These are phyloP conservation scores for Tylopilus sp. DNA, from an alignment of 768 basidiomycete species.

Conservation along the genomic window DNA sequence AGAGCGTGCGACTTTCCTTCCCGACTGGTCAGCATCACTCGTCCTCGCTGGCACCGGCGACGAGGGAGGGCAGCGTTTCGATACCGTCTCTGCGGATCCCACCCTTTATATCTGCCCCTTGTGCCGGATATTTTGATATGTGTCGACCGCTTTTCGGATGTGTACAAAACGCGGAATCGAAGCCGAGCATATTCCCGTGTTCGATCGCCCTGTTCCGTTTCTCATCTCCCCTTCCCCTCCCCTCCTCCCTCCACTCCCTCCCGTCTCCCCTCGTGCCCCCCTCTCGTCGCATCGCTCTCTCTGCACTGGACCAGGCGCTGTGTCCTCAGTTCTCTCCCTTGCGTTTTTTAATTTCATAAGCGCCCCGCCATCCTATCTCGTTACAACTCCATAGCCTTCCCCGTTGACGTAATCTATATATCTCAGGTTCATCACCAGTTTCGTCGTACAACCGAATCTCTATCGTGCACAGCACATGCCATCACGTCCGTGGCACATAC, in stretches of 20 bases:
- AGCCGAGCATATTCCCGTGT: constrained; percentile 18
- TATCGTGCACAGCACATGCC: background rate
- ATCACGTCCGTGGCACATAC: background rate
- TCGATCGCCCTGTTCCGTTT: constrained; percentile 12
- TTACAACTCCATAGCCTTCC: background rate
- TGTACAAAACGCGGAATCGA: constrained; percentile 17
- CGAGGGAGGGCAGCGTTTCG: constrained; percentile 1
- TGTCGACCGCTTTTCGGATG: constrained; percentile 16
- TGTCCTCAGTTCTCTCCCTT: background rate
- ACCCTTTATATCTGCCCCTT: constrained; percentile 10
- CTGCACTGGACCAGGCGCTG: no score
- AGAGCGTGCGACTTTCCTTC: constrained; percentile 28
- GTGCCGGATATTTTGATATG: constrained; percentile 14
- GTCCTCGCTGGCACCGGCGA: background rate
- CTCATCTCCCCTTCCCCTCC: background rate
- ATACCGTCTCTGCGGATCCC: constrained; percentile 1
- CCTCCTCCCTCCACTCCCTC: background rate
- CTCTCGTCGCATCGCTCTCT: no score
- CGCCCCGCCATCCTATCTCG: background rate
- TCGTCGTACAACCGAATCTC: background rate
- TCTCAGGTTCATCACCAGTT: background rate
- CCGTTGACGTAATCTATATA: constrained; percentile 2
- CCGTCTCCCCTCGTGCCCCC: background rate
- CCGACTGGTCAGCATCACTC: constrained; percentile 6
- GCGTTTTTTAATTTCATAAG: background rate